Conservation (phyloP, 768 basidiomycete genomes). For the Leccinum subgranulosum region DNA sequence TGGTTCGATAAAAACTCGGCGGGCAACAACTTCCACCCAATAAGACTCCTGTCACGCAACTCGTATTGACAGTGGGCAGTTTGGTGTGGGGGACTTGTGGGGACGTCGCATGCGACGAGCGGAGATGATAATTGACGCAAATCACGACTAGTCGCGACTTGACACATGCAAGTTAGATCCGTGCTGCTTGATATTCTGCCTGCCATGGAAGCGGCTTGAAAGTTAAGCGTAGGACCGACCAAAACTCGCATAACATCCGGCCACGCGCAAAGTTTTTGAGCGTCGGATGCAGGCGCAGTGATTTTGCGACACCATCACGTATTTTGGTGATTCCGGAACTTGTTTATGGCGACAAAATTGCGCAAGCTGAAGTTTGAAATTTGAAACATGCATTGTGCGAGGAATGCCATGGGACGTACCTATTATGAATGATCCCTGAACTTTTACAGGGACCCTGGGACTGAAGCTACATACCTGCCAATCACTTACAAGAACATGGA, state of each 20-base stretch:
- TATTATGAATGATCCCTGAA: not conserved
- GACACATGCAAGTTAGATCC: too few species aligned
- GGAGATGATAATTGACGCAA: not conserved
- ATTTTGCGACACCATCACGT: not conserved
- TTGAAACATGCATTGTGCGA: constrained; percentile 5
- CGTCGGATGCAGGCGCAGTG: not conserved
- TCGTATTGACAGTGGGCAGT: not conserved
- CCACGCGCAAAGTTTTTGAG: not conserved
- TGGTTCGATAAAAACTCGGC: not conserved
- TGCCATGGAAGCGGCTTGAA: not conserved
- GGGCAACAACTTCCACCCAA: not conserved
- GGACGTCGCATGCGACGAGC: not conserved
- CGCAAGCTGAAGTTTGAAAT: constrained; percentile 7
- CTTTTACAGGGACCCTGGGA: not conserved
- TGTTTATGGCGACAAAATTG: too few species aligned
- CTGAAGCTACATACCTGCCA: not conserved
- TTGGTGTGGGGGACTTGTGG: not conserved
- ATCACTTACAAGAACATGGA: not conserved
- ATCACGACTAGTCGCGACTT: not conserved
- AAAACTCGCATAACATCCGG: not conserved
- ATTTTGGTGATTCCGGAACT: not conserved
- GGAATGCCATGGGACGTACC: not conserved
- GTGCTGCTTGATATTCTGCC: not conserved
- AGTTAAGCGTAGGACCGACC: not conserved
- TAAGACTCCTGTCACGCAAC: not conserved